Evolutionary conservation across 768 basidiomycete genomes (phyloP).

Genomic region (Lactarius psammicola): DNA sequence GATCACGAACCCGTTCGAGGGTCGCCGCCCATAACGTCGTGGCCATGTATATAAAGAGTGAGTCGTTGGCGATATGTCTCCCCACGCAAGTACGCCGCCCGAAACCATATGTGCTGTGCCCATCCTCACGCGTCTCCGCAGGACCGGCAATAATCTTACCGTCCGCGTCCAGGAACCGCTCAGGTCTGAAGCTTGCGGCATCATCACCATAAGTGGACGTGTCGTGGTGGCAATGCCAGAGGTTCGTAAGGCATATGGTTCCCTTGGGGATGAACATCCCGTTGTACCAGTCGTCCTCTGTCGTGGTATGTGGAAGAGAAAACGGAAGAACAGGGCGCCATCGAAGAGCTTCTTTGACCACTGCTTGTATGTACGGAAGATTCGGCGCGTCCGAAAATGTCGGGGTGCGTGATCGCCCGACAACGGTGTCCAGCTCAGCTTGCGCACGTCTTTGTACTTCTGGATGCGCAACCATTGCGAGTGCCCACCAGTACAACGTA

Average conservation of each 20-base stretch:
- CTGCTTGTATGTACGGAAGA: too few relatives aligned
- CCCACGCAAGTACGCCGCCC: conserved; percentile 27
- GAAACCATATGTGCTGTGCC: conserved; percentile 13
- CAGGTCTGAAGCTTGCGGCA: too few relatives aligned
- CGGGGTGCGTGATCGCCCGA: conserved; percentile 27
- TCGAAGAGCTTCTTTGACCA: too few relatives aligned
- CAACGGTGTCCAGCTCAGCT: conserved; percentile 27
- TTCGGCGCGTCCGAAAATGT: too few relatives aligned
- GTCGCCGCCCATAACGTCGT: conserved; percentile 27
- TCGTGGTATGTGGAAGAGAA: too few relatives aligned
- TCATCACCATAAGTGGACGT: too few relatives aligned
- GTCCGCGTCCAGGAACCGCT: too few relatives aligned
- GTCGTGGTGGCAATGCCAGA: conserved; percentile 17
- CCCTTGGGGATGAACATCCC: conserved; percentile 37
- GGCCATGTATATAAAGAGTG: conserved; percentile 23
- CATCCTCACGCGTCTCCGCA: too few relatives aligned
- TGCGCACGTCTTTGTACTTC: conserved; percentile 23
- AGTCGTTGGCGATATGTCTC: conserved; percentile 25
- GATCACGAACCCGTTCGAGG: conserved; percentile 15
- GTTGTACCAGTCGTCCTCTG: too few relatives aligned
- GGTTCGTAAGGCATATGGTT: conserved; percentile 35
- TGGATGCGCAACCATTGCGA: conserved; percentile 28
- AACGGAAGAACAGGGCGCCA: too few relatives aligned
- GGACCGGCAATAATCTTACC: too few relatives aligned
- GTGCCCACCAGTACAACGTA: conserved; percentile 12